These are phyloP conservation scores for Kurtzmaniella quercitrusa DNA, from an alignment of 1,139 yeast genomes.

Conservation along the genomic window DNA sequence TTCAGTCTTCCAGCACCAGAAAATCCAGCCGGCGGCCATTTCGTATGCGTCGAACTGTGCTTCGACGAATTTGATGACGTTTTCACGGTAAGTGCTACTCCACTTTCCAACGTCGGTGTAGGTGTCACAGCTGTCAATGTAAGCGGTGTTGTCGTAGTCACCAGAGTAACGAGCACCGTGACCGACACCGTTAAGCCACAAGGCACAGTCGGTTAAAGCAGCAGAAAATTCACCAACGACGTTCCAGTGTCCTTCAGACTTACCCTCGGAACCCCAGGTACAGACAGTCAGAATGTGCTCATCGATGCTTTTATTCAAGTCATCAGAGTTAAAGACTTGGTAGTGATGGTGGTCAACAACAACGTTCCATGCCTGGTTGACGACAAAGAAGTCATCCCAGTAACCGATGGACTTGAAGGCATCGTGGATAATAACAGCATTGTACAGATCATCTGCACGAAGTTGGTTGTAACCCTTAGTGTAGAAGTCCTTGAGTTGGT, in stretches of 20 bases:
- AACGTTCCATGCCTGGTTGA: constrained; percentile 52
- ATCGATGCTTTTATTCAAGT: constrained; percentile 53
- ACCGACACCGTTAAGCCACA: constrained; percentile 90
- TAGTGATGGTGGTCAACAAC: constrained; percentile 89
- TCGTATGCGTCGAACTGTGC: constrained; percentile 88
- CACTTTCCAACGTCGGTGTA: constrained; percentile 55
- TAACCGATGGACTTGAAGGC: constrained; percentile 63
- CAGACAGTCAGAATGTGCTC: constrained; percentile 66
- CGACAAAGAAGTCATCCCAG: constrained; percentile 55
- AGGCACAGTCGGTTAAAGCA: constrained; percentile 89
- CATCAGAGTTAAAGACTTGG: constrained; percentile 72
- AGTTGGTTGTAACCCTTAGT: constrained; percentile 50
- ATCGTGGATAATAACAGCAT: constrained; percentile 61
- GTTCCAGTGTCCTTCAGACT: constrained; percentile 64
- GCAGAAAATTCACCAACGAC: constrained; percentile 93
- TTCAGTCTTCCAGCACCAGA: constrained; percentile 94
- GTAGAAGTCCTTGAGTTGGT: constrained; percentile 55
- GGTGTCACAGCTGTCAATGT: constrained; percentile 62
- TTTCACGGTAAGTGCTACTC: constrained; percentile 52
- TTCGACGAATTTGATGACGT: constrained; percentile 72
- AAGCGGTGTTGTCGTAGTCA: constrained; percentile 45
- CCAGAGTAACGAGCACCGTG: constrained; percentile 86
- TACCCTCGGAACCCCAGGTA: constrained; percentile 49
- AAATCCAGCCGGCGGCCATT: constrained; percentile 72
- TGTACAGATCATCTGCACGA: constrained; percentile 45